Base-by-base conservation (phyloP, 352 stramenopile genomes). In the Phytophthora quininea region DNA sequence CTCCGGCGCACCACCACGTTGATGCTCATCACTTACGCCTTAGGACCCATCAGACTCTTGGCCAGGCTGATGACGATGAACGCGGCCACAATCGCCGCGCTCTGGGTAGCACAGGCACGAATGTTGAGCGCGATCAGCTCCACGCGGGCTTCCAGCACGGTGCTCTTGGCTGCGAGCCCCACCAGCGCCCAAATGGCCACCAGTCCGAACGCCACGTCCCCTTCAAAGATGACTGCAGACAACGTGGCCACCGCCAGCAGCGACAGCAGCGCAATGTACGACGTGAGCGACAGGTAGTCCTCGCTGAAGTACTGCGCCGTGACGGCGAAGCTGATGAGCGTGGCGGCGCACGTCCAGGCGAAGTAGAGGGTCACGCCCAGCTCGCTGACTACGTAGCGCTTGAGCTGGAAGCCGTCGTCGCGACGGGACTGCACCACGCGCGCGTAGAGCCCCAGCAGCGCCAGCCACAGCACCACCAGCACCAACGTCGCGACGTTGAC, bases 281-380 rank as follows among this genome's bases (percentile, higher is more conserved):
- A 72, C 53, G 69, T 69, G 50, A 89, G 59, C 37, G 80, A 84
- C 19, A 92, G 57, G 48, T 75, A 90, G 31, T 74, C 76, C 8
- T 73, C 65, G 15, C 58, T 45, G 15, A 87, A 47, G 31, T 90
- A 71, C 55, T 91, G 80, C n/a, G 73, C 62, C 31, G 78, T 78
- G 42, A 94, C 80, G 27, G 80, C 78, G 54, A 94, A 66, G 64
- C 71, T 86, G 71, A 94, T 92, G 37, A 92, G 73, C 54, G 76
- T 88, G 46, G 86, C 84, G 15, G 76, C 84, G 43, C 75, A 88
- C 9, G 79, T 89, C 86, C 86, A 94, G 19, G 80, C 81, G 50
- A 92, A 94, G 59, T 94, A 94, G 35, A 89, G 40, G 19, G 72
- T 80, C 27, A 94, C 37, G 7, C 78, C 80, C 48, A 94, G 69